These are phyloP conservation scores for Magnusiomyces magnusii DNA, from an alignment of 1,139 yeast species.

Conservation along the genomic window DNA sequence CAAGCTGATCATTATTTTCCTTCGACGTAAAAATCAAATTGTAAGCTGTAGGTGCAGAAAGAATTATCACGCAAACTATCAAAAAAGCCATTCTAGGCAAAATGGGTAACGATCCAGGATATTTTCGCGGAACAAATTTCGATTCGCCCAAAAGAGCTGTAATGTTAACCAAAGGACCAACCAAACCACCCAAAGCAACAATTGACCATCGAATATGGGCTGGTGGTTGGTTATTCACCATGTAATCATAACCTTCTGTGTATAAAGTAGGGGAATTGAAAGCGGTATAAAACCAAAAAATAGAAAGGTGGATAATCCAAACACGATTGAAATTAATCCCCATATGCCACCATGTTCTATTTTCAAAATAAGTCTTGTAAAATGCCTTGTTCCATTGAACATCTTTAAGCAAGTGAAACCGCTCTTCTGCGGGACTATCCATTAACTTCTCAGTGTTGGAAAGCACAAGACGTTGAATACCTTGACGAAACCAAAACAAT, in stretches of 20 bases:
- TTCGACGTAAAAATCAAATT: conserved; percentile 45
- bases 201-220: conserved; percentile 53
- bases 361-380: conserved; percentile 65
- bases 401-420: conserved; percentile 43
- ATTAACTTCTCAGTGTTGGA: conserved; percentile 38
- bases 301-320: conserved; percentile 72
- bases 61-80: conserved; percentile 40
- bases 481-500: conserved; percentile 70
- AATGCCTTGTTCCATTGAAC: conserved; percentile 59
- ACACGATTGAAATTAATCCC: conserved; percentile 71
- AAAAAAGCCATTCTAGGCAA: conserved; percentile 41
- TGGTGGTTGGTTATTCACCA: conserved; percentile 57
- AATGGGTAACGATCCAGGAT: conserved; percentile 58
- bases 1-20: conserved; percentile 43
- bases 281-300: conserved; percentile 77
- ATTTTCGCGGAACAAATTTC: conserved; percentile 56
- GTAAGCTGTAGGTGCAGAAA: conserved; percentile 57
- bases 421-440: conserved; percentile 37
- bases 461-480: conserved; percentile 45
- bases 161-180: conserved; percentile 59
- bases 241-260: conserved; percentile 52
- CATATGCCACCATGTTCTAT: conserved; percentile 70
- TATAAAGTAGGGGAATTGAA: conserved; percentile 73
- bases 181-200: conserved; percentile 63
- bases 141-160: conserved; percentile 57